Percentiles rank a stretch among this genome's conserved stretches.
Evolutionary conservation across 148 eudicot genomes (phyloP).

Genomic region (Silene conica): DNA sequence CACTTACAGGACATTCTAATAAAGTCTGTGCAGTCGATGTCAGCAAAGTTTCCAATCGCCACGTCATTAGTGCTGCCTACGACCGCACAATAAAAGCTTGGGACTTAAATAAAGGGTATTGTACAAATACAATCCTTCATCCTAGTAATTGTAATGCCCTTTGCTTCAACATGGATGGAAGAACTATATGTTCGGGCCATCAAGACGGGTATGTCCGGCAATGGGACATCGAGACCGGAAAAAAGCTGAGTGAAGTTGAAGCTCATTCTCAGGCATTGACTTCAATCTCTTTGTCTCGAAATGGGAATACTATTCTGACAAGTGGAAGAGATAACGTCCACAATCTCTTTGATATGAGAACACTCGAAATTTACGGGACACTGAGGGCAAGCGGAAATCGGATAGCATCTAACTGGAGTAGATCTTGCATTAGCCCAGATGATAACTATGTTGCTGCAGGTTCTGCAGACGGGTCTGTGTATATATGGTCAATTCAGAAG

Average conservation of each 20-base stretch:
- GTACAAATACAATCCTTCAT: constrained; percentile 65
- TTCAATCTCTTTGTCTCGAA: constrained; percentile 68
- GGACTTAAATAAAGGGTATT: constrained; percentile 88
- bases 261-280: constrained; percentile 85
- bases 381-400: constrained; percentile 64
- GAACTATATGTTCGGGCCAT: constrained; percentile 87
- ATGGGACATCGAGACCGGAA: constrained; percentile 87
- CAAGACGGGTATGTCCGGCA: constrained; percentile 83
- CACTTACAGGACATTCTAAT: constrained; percentile 85
- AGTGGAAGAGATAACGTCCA: constrained; percentile 94
- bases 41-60: constrained; percentile 68
- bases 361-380: constrained; percentile 73
- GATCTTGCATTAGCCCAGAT: constrained; percentile 90
- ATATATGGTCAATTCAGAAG: constrained; percentile 67
- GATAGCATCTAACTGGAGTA: constrained; percentile 91
- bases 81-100: constrained; percentile 88
- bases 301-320: constrained; percentile 66
- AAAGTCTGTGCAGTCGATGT: constrained; percentile 95
- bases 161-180: constrained; percentile 71
- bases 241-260: constrained; percentile 74
- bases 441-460: constrained; percentile 89
- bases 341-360: constrained; percentile 73
- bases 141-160: constrained; percentile 86
- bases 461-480: constrained; percentile 86
- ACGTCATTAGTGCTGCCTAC: constrained; percentile 76